These are phyloP conservation scores for Houttuynia cordata DNA, from an alignment of 164 flowering plant genomes.

Conservation along the genomic window DNA sequence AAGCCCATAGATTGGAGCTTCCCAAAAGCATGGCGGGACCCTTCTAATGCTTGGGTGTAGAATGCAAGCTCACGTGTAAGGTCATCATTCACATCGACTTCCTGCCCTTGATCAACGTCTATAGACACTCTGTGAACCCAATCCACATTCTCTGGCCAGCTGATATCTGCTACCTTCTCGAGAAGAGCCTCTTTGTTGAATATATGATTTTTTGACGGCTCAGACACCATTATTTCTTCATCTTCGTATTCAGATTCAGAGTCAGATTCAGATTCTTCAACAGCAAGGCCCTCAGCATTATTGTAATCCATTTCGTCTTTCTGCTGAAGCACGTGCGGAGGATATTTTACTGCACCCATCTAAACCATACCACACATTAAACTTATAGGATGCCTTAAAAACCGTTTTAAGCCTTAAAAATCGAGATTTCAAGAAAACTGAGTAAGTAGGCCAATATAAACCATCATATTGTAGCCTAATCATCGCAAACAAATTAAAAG, in stretches of 20 bases:
- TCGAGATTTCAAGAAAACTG: too few relatives aligned
- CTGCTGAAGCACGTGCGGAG: not conserved
- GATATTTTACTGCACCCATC: not conserved
- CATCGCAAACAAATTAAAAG: too few relatives aligned
- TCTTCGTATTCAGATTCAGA: constrained; percentile 36
- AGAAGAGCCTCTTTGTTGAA: constrained; percentile 57
- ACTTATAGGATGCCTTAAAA: too few relatives aligned
- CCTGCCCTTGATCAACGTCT: constrained; percentile 42
- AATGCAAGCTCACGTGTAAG: constrained; percentile 64
- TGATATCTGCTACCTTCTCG: constrained; percentile 69
- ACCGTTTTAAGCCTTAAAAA: too few relatives aligned
- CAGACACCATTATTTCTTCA: constrained; percentile 37
- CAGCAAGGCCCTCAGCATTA: constrained; percentile 13
- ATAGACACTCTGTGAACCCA: constrained; percentile 66
- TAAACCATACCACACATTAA: too few relatives aligned
- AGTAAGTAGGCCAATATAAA: too few relatives aligned
- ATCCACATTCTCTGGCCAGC: constrained; percentile 68
- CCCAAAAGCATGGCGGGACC: constrained; percentile 54
- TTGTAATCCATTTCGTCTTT: constrained; percentile 16
- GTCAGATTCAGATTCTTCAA: constrained; percentile 21
- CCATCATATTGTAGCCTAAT: too few relatives aligned
- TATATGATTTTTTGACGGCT: constrained; percentile 51
- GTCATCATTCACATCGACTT: constrained; percentile 86
- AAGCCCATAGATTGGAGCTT: constrained; percentile 58
- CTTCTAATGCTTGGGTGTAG: constrained; percentile 79